Evolutionary conservation across 176 grass and related monocot species (phyloP), one percentile per base, ranked within the genome.

Genomic region (Olyra latifolia): DNA sequence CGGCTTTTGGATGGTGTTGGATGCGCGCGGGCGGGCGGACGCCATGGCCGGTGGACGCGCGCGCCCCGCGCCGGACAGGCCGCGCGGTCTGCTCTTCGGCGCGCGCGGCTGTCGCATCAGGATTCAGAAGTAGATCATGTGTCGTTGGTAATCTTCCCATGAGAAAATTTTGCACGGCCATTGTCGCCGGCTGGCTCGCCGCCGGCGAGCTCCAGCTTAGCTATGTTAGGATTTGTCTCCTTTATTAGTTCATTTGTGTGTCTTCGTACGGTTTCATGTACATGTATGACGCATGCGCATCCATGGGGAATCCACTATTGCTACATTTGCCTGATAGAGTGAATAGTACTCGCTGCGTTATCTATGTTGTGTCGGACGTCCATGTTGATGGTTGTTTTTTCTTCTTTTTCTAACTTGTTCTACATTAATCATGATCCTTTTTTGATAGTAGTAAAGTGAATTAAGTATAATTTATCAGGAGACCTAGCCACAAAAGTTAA

Each of bases 151-250:
- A 38, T 54, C 12, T 54, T 55, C 0, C 19, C 32, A 1, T 41
- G 81, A 75, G 47, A 38, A 42, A 42, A 66, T 64, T 82, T 53
- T 65, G 47, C 23, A 53, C 80, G 27, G 27, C 62, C 35, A 9
- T 4, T 0, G 48, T 35, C 32, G 32, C 32, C 32, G 32, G 32
- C 32, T 35, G 2, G 44, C 44, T 25, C n/a, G n/a, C n/a, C n/a
- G n/a, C n/a, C n/a, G 17, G 6, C 13, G 2, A 10, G 58, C 58
- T 32, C 28, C 22, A 28, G 35, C 15, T n/a, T 35, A 59, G 13
- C 20, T 27, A 61, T 44, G 17, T 4, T 61, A 11, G 67, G 55
- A 47, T 62, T 3, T 10, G 10, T 53, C 11, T 41, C 9, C 7
- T 41, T 20, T 27, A 27, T 29, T 12, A 54, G 32, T 63, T 41